phyloP scores from a whole-genome alignment of 495 filamentous ascomycete genomes.

The Thermothielavioides terrestris region DNA sequence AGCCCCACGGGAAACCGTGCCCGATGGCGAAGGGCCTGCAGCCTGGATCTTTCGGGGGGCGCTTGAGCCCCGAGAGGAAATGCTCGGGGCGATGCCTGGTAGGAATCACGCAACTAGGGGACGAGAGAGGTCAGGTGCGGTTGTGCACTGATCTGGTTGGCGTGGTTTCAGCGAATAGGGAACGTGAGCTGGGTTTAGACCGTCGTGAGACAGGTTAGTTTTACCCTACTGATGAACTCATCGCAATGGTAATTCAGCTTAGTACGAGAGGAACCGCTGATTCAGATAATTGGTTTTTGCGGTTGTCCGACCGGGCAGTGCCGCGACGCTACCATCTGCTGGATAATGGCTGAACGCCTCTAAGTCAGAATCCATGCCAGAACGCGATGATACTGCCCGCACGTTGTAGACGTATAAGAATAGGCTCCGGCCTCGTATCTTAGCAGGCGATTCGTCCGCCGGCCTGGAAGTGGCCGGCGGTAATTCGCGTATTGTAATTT shows the following conservation, averaged over 20 bases:
- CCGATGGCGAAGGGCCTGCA: too few relatives aligned
- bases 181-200: constrained; percentile 50
- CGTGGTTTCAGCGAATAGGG: too few relatives aligned
- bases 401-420: constrained; percentile 59
- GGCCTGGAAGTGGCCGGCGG: constrained; percentile 21
- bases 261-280: constrained; percentile 63
- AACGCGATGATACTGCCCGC: constrained; percentile 52
- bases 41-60: too few relatives aligned
- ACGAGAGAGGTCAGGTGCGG: too few relatives aligned
- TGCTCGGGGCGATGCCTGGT: too few relatives aligned
- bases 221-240: constrained; percentile 44
- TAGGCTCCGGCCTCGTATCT: constrained; percentile 37
- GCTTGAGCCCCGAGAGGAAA: too few relatives aligned
- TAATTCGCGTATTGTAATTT: constrained; percentile 51
- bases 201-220: constrained; percentile 47
- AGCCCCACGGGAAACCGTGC: too few relatives aligned
- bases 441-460: constrained; percentile 30
- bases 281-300: constrained; percentile 68
- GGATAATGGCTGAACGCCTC: constrained; percentile 63
- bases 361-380: constrained; percentile 61
- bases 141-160: too few relatives aligned
- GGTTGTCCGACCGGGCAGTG: constrained; percentile 59
- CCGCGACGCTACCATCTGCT: constrained; percentile 52
- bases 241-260: constrained; percentile 62
- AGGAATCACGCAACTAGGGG: too few relatives aligned